phyloP scores from a whole-genome alignment of 345 rosid genomes.

The Ceriops zippeliana region DNA sequence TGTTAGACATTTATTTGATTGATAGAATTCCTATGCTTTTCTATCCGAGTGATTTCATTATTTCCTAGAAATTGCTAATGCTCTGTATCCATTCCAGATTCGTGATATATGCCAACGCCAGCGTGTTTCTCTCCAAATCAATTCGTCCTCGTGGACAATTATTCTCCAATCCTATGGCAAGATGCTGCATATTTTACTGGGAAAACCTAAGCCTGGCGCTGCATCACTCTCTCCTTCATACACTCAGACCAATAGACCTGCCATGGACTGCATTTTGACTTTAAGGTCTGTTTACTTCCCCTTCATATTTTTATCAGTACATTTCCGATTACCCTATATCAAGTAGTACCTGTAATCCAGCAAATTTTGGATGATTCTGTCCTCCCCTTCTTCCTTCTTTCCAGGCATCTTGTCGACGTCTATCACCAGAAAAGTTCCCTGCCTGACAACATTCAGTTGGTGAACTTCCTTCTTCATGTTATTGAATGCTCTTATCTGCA shows the following conservation, averaged over 20 bases:
- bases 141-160: slow-evolving; percentile 50
- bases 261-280: slow-evolving; percentile 62
- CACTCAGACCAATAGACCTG: slow-evolving; percentile 40
- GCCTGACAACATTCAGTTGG: slow-evolving; percentile 48
- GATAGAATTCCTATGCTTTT: background rate
- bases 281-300: slow-evolving; percentile 39
- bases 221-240: slow-evolving; percentile 30
- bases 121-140: slow-evolving; percentile 51
- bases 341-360: too few relatives aligned
- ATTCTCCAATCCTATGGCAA: slow-evolving; percentile 48
- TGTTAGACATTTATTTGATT: too few relatives aligned
- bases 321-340: too few relatives aligned
- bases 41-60: background rate
- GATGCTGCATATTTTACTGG: slow-evolving; percentile 48
- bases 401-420: slow-evolving; percentile 45
- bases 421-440: slow-evolving; percentile 38
- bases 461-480: slow-evolving; percentile 58
- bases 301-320: background rate
- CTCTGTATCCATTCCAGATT: slow-evolving; percentile 34
- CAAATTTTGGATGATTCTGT: background rate
- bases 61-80: background rate
- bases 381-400: background rate
- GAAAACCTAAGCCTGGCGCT: slow-evolving; percentile 18
- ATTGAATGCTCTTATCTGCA: slow-evolving; percentile 41
- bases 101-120: slow-evolving; percentile 41